Evolutionary conservation across 441 rosid genomes (phyloP).

Genomic region (Gossypium schwendimanii): DNA sequence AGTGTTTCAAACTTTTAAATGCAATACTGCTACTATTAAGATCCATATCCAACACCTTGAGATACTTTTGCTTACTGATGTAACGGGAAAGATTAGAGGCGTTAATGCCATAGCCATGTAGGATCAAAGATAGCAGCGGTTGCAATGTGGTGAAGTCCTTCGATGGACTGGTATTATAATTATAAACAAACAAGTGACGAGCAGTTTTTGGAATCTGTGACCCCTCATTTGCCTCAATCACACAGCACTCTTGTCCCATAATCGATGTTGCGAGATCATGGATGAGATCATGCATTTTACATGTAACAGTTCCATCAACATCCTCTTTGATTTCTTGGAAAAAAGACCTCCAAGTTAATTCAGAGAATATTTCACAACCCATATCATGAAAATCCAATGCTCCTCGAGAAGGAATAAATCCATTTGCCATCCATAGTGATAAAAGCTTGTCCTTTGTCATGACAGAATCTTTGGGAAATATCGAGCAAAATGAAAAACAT

Average conservation of each 20-base stretch:
- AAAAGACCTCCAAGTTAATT: conserved; percentile 2
- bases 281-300: neutral
- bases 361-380: neutral
- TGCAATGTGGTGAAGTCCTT: neutral
- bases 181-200: neutral
- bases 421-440: neutral
- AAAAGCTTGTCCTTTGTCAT: neutral
- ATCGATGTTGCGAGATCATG: conserved; percentile 3
- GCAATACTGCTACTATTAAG: neutral
- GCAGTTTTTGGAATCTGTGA: neutral
- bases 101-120: accelerated
- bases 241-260: neutral
- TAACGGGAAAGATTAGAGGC: neutral
- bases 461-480: neutral
- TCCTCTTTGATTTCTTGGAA: neutral
- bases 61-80: neutral
- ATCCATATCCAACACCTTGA: neutral
- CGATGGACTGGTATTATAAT: accelerated
- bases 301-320: too few species aligned
- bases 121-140: neutral
- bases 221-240: neutral
- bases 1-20: neutral
- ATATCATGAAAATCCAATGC: too few species aligned
- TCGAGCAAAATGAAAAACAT: neutral
- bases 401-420: too few species aligned